phyloP scores from a whole-genome alignment of 495 filamentous ascomycete genomes.

The Hyphodiscus hymeniophilus region DNA sequence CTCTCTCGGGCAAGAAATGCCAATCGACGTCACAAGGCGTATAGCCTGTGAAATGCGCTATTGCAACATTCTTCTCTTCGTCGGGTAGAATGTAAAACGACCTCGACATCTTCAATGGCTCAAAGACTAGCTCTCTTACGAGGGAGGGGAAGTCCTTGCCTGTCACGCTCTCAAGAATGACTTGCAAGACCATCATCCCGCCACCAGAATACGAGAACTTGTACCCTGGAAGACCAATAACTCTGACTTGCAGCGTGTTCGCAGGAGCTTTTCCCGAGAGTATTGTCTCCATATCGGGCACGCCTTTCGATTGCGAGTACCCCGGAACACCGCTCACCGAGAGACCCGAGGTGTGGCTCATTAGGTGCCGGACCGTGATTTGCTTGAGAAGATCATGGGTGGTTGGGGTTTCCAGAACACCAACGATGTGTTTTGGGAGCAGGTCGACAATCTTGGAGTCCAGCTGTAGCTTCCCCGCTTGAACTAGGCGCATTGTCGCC shows the following conservation, averaged over 20 bases:
- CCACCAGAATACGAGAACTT: constrained; percentile 23
- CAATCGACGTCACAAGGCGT: constrained; percentile 2
- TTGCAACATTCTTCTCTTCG: constrained; percentile 17
- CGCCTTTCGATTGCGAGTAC: background rate
- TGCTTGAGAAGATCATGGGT: too few species aligned
- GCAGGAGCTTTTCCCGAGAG: constrained; percentile 16
- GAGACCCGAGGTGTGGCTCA: background rate
- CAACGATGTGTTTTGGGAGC: too few species aligned
- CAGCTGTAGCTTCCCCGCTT: too few species aligned
- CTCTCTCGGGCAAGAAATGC: constrained; percentile 19
- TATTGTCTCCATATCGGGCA: constrained; percentile 7
- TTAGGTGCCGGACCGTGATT: too few species aligned
- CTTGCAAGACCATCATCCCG: constrained; percentile 21
- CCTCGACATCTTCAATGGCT: constrained; percentile 21
- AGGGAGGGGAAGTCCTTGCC: constrained; percentile 13
- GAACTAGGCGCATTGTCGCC: too few species aligned
- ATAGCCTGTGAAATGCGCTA: constrained; percentile 15
- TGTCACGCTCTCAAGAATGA: constrained; percentile 18
- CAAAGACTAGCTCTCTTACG: constrained; percentile 19
- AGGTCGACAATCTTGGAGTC: too few species aligned
- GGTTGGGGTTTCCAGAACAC: too few species aligned
- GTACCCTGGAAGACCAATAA: constrained; percentile 17
- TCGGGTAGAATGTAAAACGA: constrained; percentile 5
- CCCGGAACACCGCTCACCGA: too few species aligned
- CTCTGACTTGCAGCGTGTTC: constrained; percentile 17